A percentile compares a stretch with the other conserved stretches of the same genome.
Evolutionary conservation across 2,329 filamentous ascomycete species (phyloP).

Genomic region (Paracorniculantispora psalliotae): DNA sequence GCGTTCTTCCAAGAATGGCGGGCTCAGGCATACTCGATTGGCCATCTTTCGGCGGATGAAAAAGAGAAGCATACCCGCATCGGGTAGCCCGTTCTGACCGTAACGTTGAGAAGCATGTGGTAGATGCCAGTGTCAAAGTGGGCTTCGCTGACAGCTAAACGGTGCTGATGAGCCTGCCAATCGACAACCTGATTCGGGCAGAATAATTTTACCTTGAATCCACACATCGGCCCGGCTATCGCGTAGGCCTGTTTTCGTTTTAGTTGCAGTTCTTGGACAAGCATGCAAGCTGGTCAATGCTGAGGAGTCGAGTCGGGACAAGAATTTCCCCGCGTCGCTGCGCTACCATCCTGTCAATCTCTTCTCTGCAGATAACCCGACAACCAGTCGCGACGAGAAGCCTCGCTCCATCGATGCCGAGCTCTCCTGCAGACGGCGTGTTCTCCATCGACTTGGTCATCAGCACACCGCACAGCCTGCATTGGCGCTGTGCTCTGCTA

Average conservation of each 20-base stretch:
- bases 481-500: background rate
- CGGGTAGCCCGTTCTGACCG: background rate
- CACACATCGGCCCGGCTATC: background rate
- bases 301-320: background rate
- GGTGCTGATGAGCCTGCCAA: background rate
- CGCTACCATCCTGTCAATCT: background rate
- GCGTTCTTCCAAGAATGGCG: background rate
- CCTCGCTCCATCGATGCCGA: background rate
- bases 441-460: background rate
- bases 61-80: background rate
- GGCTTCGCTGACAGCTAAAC: background rate
- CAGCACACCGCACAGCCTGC: background rate
- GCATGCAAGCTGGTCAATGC: background rate
- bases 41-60: background rate
- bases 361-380: background rate
- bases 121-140: background rate
- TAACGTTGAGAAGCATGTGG: background rate
- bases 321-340: background rate
- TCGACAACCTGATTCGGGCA: background rate
- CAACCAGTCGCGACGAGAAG: background rate
- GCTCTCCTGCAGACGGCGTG: background rate
- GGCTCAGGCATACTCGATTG: background rate
- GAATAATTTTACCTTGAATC: background rate
- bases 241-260: background rate
- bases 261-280: background rate